These are phyloP conservation scores for Theileria annulata DNA, from an alignment of 169 alveolate genomes.

Conservation along the genomic window DNA sequence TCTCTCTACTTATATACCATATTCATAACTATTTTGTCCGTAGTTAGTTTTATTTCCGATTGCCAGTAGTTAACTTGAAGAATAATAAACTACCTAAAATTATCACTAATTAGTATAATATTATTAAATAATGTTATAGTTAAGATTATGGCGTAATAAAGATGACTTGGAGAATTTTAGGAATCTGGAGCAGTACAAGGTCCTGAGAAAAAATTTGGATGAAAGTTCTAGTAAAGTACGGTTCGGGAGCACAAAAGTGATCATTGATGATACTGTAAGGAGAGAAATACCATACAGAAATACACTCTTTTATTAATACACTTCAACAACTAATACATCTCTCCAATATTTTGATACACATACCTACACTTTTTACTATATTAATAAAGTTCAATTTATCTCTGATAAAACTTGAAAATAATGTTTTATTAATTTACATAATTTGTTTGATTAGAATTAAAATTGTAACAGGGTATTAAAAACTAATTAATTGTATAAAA, in stretches of 20 bases:
- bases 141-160: constrained; percentile 55
- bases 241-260: constrained; percentile 29
- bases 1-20: constrained; percentile 26
- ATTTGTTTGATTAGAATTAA: too few species aligned
- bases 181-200: constrained; percentile 10
- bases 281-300: constrained; percentile 35
- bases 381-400: too few species aligned
- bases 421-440: too few species aligned
- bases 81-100: too few species aligned
- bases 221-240: constrained; percentile 35
- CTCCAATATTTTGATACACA: not conserved
- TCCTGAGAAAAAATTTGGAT: constrained; percentile 36
- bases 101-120: too few species aligned
- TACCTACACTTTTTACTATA: not conserved
- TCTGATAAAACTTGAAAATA: too few species aligned
- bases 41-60: too few species aligned
- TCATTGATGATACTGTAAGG: constrained; percentile 58
- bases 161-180: constrained; percentile 29
- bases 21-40: not conserved
- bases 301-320: not conserved
- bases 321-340: not conserved
- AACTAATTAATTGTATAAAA: too few species aligned
- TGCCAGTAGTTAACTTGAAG: too few species aligned
- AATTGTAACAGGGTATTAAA: too few species aligned
- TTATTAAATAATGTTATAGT: constrained; percentile 34